A percentile compares a stretch with the other conserved stretches of the same genome.
These are phyloP conservation scores for Apiotrichum siamense DNA, from an alignment of 1,284 basidiomycete species.

Conservation along the genomic window DNA sequence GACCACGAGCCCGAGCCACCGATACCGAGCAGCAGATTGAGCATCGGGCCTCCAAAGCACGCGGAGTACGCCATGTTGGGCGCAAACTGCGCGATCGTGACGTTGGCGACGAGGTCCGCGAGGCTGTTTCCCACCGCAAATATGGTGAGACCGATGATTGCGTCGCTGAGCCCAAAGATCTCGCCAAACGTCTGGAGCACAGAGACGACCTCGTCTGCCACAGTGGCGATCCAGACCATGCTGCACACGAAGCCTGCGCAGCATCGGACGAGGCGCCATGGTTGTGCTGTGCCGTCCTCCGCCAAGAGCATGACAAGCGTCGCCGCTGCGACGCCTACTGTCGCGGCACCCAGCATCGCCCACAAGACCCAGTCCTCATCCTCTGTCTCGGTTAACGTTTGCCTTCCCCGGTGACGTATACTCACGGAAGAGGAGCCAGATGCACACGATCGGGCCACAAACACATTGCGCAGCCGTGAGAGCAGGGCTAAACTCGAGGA, in stretches of 20 bases:
- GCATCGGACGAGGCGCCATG: constrained; percentile 66
- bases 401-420: constrained; percentile 15
- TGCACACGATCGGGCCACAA: constrained; percentile 69
- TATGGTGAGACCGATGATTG: constrained; percentile 90
- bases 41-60: constrained; percentile 56
- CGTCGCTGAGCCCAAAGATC: constrained; percentile 91
- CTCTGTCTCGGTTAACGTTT: constrained; percentile 47
- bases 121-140: constrained; percentile 95
- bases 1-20: constrained; percentile 46
- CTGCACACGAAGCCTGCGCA: constrained; percentile 82
- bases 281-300: constrained; percentile 56
- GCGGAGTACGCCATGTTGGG: constrained; percentile 51
- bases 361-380: constrained; percentile 54
- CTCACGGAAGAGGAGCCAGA: constrained; percentile 67
- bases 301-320: constrained; percentile 60
- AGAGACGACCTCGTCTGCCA: constrained; percentile 86
- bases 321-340: constrained; percentile 56
- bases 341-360: constrained; percentile 55
- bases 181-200: constrained; percentile 87
- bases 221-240: constrained; percentile 91
- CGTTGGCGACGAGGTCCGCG: constrained; percentile 93
- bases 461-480: constrained; percentile 73
- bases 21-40: constrained; percentile 77
- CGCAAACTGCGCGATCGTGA: constrained; percentile 68
- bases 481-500: constrained; percentile 67